Evolutionary conservation across 2,329 filamentous ascomycete genomes (phyloP).

Genomic region (Venturia carpophila): DNA sequence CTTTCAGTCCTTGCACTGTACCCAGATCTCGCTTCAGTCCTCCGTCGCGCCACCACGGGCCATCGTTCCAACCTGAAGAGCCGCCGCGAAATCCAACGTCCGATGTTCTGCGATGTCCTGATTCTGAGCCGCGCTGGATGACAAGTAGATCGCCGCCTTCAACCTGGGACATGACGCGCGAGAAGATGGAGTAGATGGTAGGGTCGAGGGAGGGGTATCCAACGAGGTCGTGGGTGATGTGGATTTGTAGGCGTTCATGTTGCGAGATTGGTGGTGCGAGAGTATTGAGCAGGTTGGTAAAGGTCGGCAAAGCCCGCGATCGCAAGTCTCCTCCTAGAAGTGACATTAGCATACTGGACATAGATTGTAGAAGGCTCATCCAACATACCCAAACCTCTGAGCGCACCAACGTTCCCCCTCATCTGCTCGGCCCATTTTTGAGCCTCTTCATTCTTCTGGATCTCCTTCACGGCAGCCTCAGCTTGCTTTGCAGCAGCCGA

Average conservation of each 20-base stretch:
- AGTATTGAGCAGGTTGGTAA: conserved; percentile 89
- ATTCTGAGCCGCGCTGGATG: conserved; percentile 86
- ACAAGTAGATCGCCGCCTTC: conserved; percentile 94
- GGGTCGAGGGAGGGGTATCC: conserved; percentile 93
- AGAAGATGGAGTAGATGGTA: conserved; percentile 84
- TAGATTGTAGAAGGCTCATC: background rate
- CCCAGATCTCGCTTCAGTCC: conserved; percentile 67
- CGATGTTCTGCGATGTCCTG: conserved; percentile 58
- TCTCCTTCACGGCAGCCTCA: conserved; percentile 86
- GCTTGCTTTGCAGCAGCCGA: conserved; percentile 83
- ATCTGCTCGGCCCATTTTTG: conserved; percentile 95
- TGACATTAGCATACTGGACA: background rate
- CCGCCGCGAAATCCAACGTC: conserved; percentile 47
- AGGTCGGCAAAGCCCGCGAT: conserved; percentile 77
- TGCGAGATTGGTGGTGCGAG: conserved; percentile 93
- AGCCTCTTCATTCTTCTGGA: conserved; percentile 92
- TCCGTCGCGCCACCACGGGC: conserved; percentile 86
- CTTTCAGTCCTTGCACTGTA: conserved; percentile 68
- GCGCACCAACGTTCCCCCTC: conserved; percentile 72
- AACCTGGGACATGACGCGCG: conserved; percentile 96
- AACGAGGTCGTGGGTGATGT: conserved; percentile 91
- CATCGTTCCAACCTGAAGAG: conserved; percentile 69
- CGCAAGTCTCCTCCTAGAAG: conserved; percentile 62
- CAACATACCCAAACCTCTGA: conserved; percentile 64
- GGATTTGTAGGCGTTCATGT: conserved; percentile 92